A percentile compares a stretch with the other conserved stretches of the same genome.
These are phyloP conservation scores for Epichloe typhina DNA, from an alignment of 2,329 filamentous ascomycete species.

Conservation along the genomic window DNA sequence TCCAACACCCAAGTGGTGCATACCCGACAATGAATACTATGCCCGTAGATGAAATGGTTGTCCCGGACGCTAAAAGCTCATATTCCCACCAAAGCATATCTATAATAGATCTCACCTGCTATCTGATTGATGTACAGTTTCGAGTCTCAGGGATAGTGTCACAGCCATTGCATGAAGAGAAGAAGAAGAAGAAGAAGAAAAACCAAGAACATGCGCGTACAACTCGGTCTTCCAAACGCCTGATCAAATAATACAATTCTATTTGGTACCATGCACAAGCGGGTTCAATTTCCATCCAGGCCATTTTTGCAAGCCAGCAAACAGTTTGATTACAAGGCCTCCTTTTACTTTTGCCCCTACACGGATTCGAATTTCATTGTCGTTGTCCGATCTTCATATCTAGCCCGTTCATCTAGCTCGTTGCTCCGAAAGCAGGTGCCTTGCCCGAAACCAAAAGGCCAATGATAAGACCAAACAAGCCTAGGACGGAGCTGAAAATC, in stretches of 20 bases:
- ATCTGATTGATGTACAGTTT: slow-evolving; percentile 23
- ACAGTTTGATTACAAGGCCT: neutral
- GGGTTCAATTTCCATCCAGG: neutral
- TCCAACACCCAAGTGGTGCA: too few relatives aligned
- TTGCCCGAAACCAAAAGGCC: slow-evolving; percentile 80
- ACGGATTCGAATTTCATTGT: neutral
- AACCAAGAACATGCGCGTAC: slow-evolving; percentile 13
- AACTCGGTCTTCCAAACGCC: slow-evolving; percentile 28
- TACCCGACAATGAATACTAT: too few relatives aligned
- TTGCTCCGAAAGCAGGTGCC: slow-evolving; percentile 33
- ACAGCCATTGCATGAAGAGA: slow-evolving; percentile 15
- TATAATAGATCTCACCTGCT: slow-evolving; percentile 10
- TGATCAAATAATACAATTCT: slow-evolving; percentile 20
- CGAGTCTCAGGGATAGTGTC: slow-evolving; percentile 17
- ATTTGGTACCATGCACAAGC: slow-evolving; percentile 21
- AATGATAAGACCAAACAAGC: slow-evolving; percentile 91
- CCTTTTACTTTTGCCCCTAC: too few relatives aligned
- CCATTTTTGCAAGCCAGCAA: neutral
- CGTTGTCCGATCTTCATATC: neutral
- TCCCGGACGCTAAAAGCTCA: neutral
- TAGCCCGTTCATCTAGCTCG: neutral
- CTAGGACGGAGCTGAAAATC: slow-evolving; percentile 96
- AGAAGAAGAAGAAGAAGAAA: neutral
- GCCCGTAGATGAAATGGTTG: neutral
- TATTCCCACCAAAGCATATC: slow-evolving; percentile 6